A percentile compares a stretch with the other conserved stretches of the same genome.
Evolutionary conservation across 441 rosid genomes (phyloP).

Genomic region (Macaranga tanarius): DNA sequence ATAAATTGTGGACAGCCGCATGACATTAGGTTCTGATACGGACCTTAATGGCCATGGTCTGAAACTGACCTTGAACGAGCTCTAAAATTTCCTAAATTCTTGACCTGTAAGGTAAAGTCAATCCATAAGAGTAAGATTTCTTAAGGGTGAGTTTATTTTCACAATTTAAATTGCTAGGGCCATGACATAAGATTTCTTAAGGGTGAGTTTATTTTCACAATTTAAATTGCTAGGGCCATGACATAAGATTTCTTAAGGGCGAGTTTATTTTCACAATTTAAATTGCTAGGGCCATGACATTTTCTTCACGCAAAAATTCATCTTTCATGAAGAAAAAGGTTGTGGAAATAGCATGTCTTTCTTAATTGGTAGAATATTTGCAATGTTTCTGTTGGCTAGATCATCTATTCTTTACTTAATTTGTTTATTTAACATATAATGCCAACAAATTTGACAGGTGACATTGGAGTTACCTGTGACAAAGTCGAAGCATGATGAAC

Average conservation of each 20-base stretch:
- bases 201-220: too few species aligned
- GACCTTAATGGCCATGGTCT: background rate
- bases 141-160: too few species aligned
- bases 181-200: background rate
- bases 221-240: too few species aligned
- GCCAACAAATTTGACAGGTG: conserved; percentile 43
- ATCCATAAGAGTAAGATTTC: background rate
- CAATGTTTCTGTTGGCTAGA: conserved; percentile 5
- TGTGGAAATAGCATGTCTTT: background rate
- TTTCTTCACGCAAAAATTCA: too few species aligned
- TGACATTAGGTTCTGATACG: background rate
- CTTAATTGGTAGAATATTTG: background rate
- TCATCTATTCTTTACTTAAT: background rate
- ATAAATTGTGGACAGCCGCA: background rate
- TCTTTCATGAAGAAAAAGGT: too few species aligned
- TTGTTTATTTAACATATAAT: background rate
- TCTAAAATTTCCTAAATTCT: background rate
- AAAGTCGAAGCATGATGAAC: conserved; percentile 52
- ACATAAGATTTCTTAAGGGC: background rate
- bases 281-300: too few species aligned
- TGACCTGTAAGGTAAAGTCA: background rate
- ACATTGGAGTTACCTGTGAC: conserved; percentile 63
- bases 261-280: too few species aligned
- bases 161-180: too few species aligned
- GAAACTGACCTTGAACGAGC: background rate